phyloP scores from a whole-genome alignment of 2,329 filamentous ascomycete genomes.

The Drechslerella stenobrocha region DNA sequence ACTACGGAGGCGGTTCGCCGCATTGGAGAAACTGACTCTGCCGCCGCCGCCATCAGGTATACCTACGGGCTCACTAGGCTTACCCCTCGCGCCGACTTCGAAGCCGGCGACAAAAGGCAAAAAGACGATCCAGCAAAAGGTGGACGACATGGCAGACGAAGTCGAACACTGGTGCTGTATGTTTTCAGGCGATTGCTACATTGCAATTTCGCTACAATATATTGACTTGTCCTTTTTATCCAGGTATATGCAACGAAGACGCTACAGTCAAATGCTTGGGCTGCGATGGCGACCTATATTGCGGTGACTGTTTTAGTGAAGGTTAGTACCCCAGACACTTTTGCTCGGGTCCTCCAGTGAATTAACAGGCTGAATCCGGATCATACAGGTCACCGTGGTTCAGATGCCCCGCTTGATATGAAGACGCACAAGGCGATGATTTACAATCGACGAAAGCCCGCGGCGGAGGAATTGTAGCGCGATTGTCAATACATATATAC shows the following conservation, averaged over 20 bases:
- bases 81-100: conserved; percentile 28
- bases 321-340: conserved; percentile 9
- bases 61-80: conserved; percentile 21
- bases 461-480: neutral
- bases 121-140: conserved; percentile 28
- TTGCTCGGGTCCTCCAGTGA: no score
- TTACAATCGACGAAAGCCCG: conserved; percentile 30
- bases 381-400: conserved; percentile 31
- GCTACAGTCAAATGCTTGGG: conserved; percentile 35
- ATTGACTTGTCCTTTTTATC: neutral
- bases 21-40: conserved; percentile 19
- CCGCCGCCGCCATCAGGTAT: conserved; percentile 17
- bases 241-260: conserved; percentile 47
- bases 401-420: conserved; percentile 34
- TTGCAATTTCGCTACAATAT: neutral
- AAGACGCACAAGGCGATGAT: conserved; percentile 27
- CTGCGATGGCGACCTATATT: conserved; percentile 43
- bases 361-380: no score
- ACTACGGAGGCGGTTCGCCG: conserved; percentile 34
- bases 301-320: conserved; percentile 39
- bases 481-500: neutral
- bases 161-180: conserved; percentile 47
- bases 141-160: conserved; percentile 43
- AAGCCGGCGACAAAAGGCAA: conserved; percentile 27
- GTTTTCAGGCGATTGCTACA: neutral